phyloP scores from a whole-genome alignment of 2,329 filamentous ascomycete species.

The Fusarium sp. region DNA sequence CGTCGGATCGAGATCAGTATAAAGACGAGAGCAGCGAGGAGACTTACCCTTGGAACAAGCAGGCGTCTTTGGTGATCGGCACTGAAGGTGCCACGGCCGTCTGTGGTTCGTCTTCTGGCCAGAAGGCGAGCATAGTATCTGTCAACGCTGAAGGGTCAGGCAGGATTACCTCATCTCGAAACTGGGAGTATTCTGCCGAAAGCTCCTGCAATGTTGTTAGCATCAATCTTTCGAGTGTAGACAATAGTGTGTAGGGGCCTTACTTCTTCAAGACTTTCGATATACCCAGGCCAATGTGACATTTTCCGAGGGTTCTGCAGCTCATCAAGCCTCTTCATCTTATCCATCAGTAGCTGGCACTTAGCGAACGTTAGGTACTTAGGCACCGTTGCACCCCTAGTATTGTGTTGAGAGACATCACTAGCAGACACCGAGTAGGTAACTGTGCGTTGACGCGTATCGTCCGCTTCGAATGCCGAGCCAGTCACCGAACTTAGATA shows the following conservation, averaged over 20 bases:
- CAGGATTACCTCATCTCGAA: not conserved
- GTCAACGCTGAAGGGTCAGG: not conserved
- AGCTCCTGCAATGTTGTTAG: not conserved
- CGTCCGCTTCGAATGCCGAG: no score
- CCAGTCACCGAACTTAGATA: no score
- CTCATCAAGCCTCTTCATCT: not conserved
- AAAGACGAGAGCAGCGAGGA: not conserved
- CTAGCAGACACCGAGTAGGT: no score
- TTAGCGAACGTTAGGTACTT: not conserved
- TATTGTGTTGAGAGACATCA: no score
- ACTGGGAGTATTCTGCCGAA: not conserved
- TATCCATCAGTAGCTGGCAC: not conserved
- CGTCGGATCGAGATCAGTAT: not conserved
- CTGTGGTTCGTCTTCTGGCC: not conserved
- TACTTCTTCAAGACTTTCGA: not conserved
- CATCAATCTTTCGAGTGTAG: not conserved
- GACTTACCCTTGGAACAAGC: not conserved
- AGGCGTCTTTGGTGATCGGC: accelerated
- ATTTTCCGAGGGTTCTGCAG: not conserved
- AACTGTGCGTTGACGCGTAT: no score
- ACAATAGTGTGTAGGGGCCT: accelerated
- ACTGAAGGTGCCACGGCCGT: not conserved
- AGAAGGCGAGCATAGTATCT: not conserved
- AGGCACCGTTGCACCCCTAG: not conserved
- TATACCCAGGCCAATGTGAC: not conserved